Base-by-base conservation (phyloP, 2,329 filamentous ascomycete species). In the Fusarium tjaetaba region DNA sequence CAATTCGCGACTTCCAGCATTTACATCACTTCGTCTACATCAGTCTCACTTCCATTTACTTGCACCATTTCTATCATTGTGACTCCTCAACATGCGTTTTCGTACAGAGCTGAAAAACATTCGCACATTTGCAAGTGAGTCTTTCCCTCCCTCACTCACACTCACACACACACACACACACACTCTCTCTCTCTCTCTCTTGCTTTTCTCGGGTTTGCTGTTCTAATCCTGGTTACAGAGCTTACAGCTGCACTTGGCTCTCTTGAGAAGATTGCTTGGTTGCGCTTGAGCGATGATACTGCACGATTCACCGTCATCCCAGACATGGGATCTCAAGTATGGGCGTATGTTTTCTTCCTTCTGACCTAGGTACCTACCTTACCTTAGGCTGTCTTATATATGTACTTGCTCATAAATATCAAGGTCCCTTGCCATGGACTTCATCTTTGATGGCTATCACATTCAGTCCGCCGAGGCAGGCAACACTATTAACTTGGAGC, bases 301-400 rank as follows among this genome's bases (percentile, higher is more conserved):
- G 92, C 96, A 64, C 95, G 95, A 76, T 97, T 99, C 84, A 98
- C 96, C 68, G 94, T 98, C 78, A 96, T 98, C 71, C 95, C 96
- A 2, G 95, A 98, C 80, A 92, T 94, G 79, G 96, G 96, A 68
- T 97, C 94, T 14, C 96, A 98, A 86, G 96, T 98, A 61, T 99
- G 96, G 96, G 94, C 95, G 87, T 95, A 87, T 80, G 91, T 72
- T 16, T 48, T 28, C 30, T 34, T 63, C n/a, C 20, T 39, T 28
- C 18, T 46, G 30, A 43, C 41, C 41, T 43, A 24, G 15, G 15
- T 36, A 16, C 22, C 22, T 42, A 9, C 14, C 22, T 24, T 24
- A 16, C 34, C n/a, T n/a, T 43, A 34, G 18, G 32, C 24, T 11
- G 36, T 28, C n/a, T n/a, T 26, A 34, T 11, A 30, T 30, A 30